Conservation (phyloP, 768 basidiomycete genomes). For the Suillus fuscotomentosus region DNA sequence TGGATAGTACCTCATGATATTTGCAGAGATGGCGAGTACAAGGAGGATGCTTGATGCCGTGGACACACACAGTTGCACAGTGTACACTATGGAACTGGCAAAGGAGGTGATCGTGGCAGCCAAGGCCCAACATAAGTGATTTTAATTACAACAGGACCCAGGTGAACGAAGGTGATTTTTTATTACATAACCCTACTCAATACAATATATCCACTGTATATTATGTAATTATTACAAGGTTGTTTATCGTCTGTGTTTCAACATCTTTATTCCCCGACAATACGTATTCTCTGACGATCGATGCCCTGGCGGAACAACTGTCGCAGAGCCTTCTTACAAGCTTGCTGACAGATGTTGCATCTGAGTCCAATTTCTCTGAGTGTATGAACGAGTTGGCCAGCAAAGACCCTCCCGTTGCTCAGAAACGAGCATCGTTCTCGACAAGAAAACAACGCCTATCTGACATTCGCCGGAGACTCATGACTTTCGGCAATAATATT, state of each 20-base stretch:
- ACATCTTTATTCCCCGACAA: slow-evolving; percentile 26
- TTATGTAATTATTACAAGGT: slow-evolving; percentile 32
- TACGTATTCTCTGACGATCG: slow-evolving; percentile 42
- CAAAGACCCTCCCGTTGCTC: slow-evolving; percentile 42
- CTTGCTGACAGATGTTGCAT: slow-evolving; percentile 24
- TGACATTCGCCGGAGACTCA: slow-evolving; percentile 36
- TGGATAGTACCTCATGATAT: too few relatives aligned
- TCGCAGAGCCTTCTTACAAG: slow-evolving; percentile 34
- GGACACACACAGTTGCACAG: too few relatives aligned
- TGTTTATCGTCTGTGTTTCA: neutral
- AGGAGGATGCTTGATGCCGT: too few relatives aligned
- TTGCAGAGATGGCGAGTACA: too few relatives aligned
- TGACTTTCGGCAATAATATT: slow-evolving; percentile 17
- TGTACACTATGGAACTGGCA: too few relatives aligned
- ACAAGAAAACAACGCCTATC: slow-evolving; percentile 35
- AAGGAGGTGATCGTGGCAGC: too few relatives aligned
- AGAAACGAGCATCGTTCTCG: slow-evolving; percentile 34
- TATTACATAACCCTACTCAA: too few relatives aligned
- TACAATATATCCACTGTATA: too few relatives aligned
- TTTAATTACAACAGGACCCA: too few relatives aligned
- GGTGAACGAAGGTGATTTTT: too few relatives aligned
- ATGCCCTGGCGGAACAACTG: slow-evolving; percentile 34
- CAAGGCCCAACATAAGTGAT: too few relatives aligned
- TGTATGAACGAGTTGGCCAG: slow-evolving; percentile 34
- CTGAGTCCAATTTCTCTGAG: slow-evolving; percentile 18